Base-by-base conservation (phyloP, 768 basidiomycete genomes). In the Russula brevipes region DNA sequence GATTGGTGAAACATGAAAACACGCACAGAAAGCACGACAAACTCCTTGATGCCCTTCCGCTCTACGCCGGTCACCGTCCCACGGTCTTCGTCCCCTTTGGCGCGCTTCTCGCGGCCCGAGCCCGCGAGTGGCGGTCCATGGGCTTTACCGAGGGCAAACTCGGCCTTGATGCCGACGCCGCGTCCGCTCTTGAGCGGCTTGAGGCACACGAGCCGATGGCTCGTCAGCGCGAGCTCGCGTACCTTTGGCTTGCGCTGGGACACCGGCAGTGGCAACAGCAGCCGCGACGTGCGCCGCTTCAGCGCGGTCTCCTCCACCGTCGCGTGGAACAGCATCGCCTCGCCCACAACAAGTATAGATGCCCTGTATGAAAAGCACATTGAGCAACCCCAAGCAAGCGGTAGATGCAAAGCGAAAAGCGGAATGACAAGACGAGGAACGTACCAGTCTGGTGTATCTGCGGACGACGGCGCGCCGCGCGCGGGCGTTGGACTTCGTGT, bases 11-110 rank as follows among this genome's bases (percentile, higher is more conserved):
- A 24, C 24, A 24, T 17, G 19, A 17, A 38, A 10, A 7, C 51
- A 75, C 83, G 70, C 64, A 87, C 86, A 46, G 85, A 84, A 67
- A 85, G 72, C 41, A 87, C 77, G 16, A 82, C 79, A 69, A 87
- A 85, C 69, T 84, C 83, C 42, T 81, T 75, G 58, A 82, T 83
- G 52, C 82, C 76, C 68, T 83, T 84, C 33, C 76, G 73, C 59
- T 81, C 82, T 0, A 82, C 80, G 30, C 78, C 76, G 4, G 76
- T 74, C 10, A 87, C 72, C 46, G 78, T 72, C 46, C 72, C 74
- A 42, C 78, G 61, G 4, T 19, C 44, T 5, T 63, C 61, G 10
- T 63, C 57, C 10, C 61, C 50, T 42, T 63, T 77, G 16, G 75
- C 70, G 53, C 83, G 82, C 69, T 79, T 82, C 55, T 78, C 79